Evolutionary conservation across 306 rosid species (phyloP), one percentile per base, ranked within the genome.

Genomic region (Acacia crassicarpa): DNA sequence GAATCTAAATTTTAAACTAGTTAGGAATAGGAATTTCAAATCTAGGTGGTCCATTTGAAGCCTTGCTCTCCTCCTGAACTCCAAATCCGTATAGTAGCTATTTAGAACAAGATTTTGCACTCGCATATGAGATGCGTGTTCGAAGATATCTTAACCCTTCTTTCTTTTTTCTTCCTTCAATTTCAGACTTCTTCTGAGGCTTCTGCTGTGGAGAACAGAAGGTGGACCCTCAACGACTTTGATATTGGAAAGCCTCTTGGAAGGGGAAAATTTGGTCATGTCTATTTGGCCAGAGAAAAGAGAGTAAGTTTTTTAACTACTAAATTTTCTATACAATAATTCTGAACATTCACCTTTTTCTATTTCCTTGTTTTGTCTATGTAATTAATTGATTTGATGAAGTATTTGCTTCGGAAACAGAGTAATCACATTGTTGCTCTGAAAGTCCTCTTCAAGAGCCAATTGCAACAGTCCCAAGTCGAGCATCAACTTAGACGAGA

Each of bases 241-340:
- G 99, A 96, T 53, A 92, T 96, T 11, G 99, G 99, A 70, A 96
- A 94, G 48, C 98, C 99, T 67, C 98, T 96, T 4, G 99, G 99
- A 70, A 88, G 98, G 74, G 99, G 99, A 12, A 96, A 96, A 91
- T 96, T 96, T 48, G 98, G 99, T n/a, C 99, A 96, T 48, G 99
- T 96, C 86, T 96, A 96, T 87, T 83, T 96, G 86, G 99, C 99
- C 49, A 96, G 98, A 85, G 99, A 96, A 72, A 96, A 96, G 82
- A 90, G 92, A 84, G 99, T 96, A 14, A 73, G 92, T 62, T 44
- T 46, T 63, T 25, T 11, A 46, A 17, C 17, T 19, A 53, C 56
- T 75, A 38, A 49, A 69, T 62, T 40, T 19, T 7, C 9, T n/a
- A 22, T 59, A 11, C 66, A 38, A n/a, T 71, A 2, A 27, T 23